Percentiles rank a stretch among this genome's conserved stretches.
phyloP scores from a whole-genome alignment of 768 basidiomycete species.

The Podaxis mareebaensis region DNA sequence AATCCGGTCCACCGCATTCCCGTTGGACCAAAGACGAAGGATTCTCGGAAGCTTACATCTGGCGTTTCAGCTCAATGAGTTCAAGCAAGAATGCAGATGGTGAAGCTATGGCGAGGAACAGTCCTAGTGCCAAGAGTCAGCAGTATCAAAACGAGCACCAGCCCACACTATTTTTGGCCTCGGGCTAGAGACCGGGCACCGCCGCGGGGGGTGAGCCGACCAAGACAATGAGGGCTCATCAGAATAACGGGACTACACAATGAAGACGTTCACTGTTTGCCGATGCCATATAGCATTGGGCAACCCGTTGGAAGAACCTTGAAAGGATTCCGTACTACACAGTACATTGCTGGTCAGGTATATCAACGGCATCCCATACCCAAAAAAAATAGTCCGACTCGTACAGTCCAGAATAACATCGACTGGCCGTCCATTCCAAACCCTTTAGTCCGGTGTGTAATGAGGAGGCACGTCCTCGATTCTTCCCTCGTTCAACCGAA shows the following conservation, averaged over 20 bases:
- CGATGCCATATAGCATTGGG: too few species aligned
- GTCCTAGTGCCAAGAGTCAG: too few species aligned
- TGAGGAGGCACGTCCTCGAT: constrained; percentile 2
- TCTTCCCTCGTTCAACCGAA: not conserved
- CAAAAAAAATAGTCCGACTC: not conserved
- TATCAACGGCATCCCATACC: not conserved
- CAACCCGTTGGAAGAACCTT: too few species aligned
- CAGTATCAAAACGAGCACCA: too few species aligned
- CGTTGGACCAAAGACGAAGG: not conserved
- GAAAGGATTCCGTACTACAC: too few species aligned
- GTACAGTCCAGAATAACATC: not conserved
- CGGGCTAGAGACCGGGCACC: not conserved
- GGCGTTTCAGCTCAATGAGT: not conserved
- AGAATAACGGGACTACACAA: not conserved
- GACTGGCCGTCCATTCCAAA: not conserved
- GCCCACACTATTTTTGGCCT: not conserved
- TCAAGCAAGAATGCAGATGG: not conserved
- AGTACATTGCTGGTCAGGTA: not conserved
- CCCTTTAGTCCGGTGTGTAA: not conserved
- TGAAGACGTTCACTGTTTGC: not conserved
- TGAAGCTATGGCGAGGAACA: not conserved
- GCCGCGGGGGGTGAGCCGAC: not conserved
- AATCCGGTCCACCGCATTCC: not conserved
- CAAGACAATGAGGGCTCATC: not conserved
- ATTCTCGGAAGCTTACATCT: not conserved